A percentile compares a stretch with the other conserved stretches of the same genome.
Conservation (phyloP, 768 basidiomycete species). For the Xanthoconium purpureum region DNA sequence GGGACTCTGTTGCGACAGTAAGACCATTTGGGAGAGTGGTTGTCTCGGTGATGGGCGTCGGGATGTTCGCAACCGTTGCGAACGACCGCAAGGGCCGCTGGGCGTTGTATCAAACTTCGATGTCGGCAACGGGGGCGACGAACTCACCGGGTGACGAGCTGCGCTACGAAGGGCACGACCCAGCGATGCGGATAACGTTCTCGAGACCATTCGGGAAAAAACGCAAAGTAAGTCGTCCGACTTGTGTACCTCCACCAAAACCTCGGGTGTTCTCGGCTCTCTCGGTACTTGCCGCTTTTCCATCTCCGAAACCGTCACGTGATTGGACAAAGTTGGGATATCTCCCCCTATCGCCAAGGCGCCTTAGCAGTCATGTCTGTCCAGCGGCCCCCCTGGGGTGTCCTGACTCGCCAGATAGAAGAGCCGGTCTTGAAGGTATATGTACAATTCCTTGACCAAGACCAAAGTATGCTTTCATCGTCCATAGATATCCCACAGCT, state of each 20-base stretch:
- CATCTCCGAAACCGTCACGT: conserved; percentile 21
- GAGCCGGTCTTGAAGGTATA: conserved; percentile 58
- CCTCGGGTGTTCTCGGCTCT: conserved; percentile 33
- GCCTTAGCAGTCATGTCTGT: too few relatives aligned
- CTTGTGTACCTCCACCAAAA: conserved; percentile 12
- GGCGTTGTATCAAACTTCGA: neutral
- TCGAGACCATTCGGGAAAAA: conserved; percentile 42
- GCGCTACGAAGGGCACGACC: conserved; percentile 39
- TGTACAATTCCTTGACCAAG: conserved; percentile 92
- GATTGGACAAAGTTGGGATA: too few relatives aligned
- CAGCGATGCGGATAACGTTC: conserved; percentile 44
- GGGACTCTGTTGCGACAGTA: conserved; percentile 90
- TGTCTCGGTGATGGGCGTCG: conserved; percentile 80
- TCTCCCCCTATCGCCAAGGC: too few relatives aligned
- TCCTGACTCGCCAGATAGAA: conserved; percentile 35
- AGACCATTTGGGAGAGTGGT: conserved; percentile 93
- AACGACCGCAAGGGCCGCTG: conserved; percentile 64
- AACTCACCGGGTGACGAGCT: conserved; percentile 37
- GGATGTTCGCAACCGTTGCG: conserved; percentile 66
- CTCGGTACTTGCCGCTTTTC: conserved; percentile 24
- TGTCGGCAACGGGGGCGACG: too few relatives aligned
- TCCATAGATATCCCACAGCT: conserved; percentile 1
- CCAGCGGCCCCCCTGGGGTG: too few relatives aligned
- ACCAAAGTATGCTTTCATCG: conserved; percentile 62
- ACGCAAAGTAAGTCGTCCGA: conserved; percentile 12